Evolutionary conservation across 768 basidiomycete species (phyloP), one percentile per base, ranked within the genome.

Genomic region (Kwoniella bestiolae): DNA sequence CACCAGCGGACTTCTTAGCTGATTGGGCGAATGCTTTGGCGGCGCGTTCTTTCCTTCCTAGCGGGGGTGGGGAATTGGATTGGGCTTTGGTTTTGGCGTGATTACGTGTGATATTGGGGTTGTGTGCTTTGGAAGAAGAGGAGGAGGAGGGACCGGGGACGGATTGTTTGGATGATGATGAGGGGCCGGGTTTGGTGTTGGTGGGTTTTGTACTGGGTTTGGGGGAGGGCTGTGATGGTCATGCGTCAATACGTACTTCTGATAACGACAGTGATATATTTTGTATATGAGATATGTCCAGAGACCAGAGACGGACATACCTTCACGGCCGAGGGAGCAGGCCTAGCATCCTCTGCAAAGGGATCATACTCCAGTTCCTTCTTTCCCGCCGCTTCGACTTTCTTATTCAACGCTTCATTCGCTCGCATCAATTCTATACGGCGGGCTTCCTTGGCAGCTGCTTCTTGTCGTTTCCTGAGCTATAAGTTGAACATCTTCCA

Each of bases 301-400:
- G n/a, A n/a, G n/a, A 14, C 6, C 26, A 14, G 34, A 31, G 12
- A 23, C 32, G 1, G 23, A 58, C 63, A 16, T 32, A 65, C 63
- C 63, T 65, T 65, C 32, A 44, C 18, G 4, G 32, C 47, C 5
- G 26, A 11, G 5, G 56, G 34, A 47, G 50, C 29, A 49, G 45
- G 45, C 51, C 65, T 56, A 29, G 46, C 76, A 56, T 74, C 76
- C 53, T 77, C 76, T 18, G 73, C 76, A 60, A 77, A 77, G 1
- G 76, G 76, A 60, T 77, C 56, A 47, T 74, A 77, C 16, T 70
- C 75, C 28, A 55, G 32, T 5, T 46, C 45, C 16, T 44, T 34
- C 21, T 58, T 57, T 45, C 25, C 34, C 57, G 32, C 41, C 12
- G 26, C 56, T 35, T 38, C 46, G 8, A 35, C 32, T 21, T 57